Evolutionary conservation across 2,329 filamentous ascomycete species (phyloP).

Genomic region (Penicillium oxalicum): DNA sequence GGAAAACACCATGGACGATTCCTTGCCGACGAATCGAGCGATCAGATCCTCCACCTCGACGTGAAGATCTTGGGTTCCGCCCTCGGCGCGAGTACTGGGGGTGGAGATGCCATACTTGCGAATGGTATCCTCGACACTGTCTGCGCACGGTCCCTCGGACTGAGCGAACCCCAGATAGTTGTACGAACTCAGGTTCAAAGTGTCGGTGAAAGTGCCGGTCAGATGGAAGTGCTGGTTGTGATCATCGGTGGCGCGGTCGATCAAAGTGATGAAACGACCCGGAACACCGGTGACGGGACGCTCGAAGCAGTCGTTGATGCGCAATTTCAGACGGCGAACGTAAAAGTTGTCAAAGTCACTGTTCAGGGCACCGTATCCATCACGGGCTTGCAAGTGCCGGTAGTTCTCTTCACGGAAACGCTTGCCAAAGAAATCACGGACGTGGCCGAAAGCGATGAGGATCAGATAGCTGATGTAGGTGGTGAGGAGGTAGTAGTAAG

Average conservation of each 20-base stretch:
- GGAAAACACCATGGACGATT: slow-evolving; percentile 91
- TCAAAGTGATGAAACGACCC: slow-evolving; percentile 83
- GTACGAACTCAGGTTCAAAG: slow-evolving; percentile 97
- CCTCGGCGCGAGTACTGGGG: slow-evolving; percentile 74
- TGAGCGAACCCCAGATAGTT: slow-evolving; percentile 99
- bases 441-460: slow-evolving; percentile 89
- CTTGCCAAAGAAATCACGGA: slow-evolving; percentile 97
- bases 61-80: slow-evolving; percentile 80
- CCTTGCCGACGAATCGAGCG: slow-evolving; percentile 88
- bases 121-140: slow-evolving; percentile 79
- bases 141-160: slow-evolving; percentile 92
- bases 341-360: slow-evolving; percentile 99
- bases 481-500: slow-evolving; percentile 93
- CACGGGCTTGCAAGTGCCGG: slow-evolving; percentile 69
- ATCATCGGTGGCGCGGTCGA: slow-evolving; percentile 85
- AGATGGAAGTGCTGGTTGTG: slow-evolving; percentile 86
- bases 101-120: slow-evolving; percentile 79
- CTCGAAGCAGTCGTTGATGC: slow-evolving; percentile 95
- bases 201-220: slow-evolving; percentile 86
- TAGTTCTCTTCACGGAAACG: slow-evolving; percentile 85
- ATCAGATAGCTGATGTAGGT: slow-evolving; percentile 98
- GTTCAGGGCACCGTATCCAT: slow-evolving; percentile 92
- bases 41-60: slow-evolving; percentile 85
- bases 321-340: slow-evolving; percentile 81
- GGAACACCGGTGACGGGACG: slow-evolving; percentile 89